Conservation (phyloP, 129 eudicot genomes). For the Flaveria trinervia region DNA sequence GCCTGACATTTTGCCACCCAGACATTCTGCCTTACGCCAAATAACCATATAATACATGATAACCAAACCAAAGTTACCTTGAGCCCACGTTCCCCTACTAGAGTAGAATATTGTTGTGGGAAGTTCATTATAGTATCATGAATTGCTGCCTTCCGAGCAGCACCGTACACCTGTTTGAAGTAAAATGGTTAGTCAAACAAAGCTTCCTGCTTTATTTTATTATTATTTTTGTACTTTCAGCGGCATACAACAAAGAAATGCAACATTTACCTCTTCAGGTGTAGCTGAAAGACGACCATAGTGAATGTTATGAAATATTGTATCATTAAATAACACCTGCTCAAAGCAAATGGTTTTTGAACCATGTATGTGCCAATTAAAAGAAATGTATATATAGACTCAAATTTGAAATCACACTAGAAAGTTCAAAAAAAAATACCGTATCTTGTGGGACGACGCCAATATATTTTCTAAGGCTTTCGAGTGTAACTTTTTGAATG, state of each 20-base stretch:
- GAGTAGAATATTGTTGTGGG: slow-evolving; percentile 81
- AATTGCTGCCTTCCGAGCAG: slow-evolving; percentile 89
- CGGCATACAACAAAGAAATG: not conserved
- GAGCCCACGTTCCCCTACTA: slow-evolving; percentile 97
- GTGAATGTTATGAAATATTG: slow-evolving; percentile 92
- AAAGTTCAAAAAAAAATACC: slow-evolving; percentile 42
- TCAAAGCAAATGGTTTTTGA: slow-evolving; percentile 29
- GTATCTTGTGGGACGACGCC: slow-evolving; percentile 99
- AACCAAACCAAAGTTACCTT: slow-evolving; percentile 50
- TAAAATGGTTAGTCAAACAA: slow-evolving; percentile 8
- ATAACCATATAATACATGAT: not conserved
- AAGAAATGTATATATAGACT: slow-evolving; percentile 1
- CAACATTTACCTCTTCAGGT: slow-evolving; percentile 66
- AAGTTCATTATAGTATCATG: slow-evolving; percentile 95
- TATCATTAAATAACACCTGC: slow-evolving; percentile 94
- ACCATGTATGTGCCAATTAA: not conserved
- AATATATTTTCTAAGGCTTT: slow-evolving; percentile 75
- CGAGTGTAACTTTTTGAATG: slow-evolving; percentile 69
- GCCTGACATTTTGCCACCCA: not conserved
- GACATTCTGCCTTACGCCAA: not conserved
- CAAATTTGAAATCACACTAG: not conserved
- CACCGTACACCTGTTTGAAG: slow-evolving; percentile 64
- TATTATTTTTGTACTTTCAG: not conserved
- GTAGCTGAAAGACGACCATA: slow-evolving; percentile 93
- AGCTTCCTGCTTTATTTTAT: slow-evolving; percentile 16